These are phyloP conservation scores for Ceratocystis huliohia DNA, from an alignment of 2,329 filamentous ascomycete genomes.

Conservation along the genomic window DNA sequence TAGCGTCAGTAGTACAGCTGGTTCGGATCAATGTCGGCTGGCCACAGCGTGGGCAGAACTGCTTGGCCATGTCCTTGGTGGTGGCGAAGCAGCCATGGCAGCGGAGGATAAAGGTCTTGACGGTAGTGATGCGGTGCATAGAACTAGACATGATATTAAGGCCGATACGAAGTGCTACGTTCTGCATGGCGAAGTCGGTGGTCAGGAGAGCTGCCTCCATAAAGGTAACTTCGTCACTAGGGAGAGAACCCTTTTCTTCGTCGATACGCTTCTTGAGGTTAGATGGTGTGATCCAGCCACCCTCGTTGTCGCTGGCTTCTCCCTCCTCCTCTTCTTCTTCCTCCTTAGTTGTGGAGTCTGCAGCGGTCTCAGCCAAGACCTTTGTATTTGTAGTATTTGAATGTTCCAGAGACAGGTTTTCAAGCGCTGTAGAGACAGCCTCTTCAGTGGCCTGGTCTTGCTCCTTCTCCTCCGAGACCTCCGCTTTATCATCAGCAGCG, in stretches of 20 bases:
- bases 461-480: neutral
- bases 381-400: neutral
- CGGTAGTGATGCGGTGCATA: constrained; percentile 65
- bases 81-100: constrained; percentile 89
- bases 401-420: constrained; percentile 12
- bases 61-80: constrained; percentile 70
- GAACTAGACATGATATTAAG: constrained; percentile 72
- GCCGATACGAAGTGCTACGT: constrained; percentile 88
- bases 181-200: constrained; percentile 95
- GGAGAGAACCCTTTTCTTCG: constrained; percentile 41
- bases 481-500: neutral
- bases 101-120: constrained; percentile 80
- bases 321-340: constrained; percentile 20
- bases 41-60: constrained; percentile 88
- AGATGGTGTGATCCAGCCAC: constrained; percentile 83
- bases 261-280: constrained; percentile 79
- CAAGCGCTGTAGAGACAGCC: neutral
- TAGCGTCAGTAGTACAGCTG: constrained; percentile 68
- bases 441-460: neutral
- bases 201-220: constrained; percentile 88
- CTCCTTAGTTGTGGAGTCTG: neutral
- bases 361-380: neutral
- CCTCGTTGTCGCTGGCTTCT: constrained; percentile 30
- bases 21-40: constrained; percentile 75
- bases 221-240: constrained; percentile 35